Conservation (phyloP, 1,284 basidiomycete genomes). For the Cutaneotrichosporon sp. region DNA sequence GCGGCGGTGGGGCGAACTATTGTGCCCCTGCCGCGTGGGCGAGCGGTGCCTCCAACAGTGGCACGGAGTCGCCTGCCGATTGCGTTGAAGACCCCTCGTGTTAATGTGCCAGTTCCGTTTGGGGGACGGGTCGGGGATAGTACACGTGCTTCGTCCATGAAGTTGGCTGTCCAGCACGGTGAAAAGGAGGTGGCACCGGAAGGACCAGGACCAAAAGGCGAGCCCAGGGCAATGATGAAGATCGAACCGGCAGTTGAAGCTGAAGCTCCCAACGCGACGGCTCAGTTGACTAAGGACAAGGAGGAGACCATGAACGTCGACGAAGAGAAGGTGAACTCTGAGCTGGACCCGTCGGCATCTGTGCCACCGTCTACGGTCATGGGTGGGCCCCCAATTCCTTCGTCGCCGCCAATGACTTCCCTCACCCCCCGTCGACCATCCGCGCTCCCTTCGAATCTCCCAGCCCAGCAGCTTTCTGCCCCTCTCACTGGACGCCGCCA, state of each 20-base stretch:
- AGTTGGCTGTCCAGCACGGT: neutral
- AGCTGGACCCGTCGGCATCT: neutral
- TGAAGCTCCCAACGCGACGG: neutral
- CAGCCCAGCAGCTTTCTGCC: neutral
- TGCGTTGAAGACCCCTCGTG: neutral
- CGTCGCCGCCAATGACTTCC: too few species aligned
- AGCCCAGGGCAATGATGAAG: too few species aligned
- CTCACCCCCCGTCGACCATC: constrained; percentile 8
- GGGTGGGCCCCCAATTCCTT: too few species aligned
- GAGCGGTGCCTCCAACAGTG: too few species aligned
- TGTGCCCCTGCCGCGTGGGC: constrained; percentile 1
- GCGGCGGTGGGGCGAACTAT: neutral
- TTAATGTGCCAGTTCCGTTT: constrained; percentile 7
- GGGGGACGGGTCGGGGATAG: constrained; percentile 3
- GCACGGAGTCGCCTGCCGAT: too few species aligned
- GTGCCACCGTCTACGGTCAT: neutral
- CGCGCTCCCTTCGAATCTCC: neutral
- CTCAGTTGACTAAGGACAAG: neutral
- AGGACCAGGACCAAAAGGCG: too few species aligned
- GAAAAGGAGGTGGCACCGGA: too few species aligned
- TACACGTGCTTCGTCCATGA: constrained; percentile 1
- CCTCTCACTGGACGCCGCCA: constrained; percentile 26
- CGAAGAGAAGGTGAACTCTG: too few species aligned
- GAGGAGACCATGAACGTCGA: constrained; percentile 1
- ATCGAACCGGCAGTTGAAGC: neutral